Evolutionary conservation across 139 green algal species (phyloP), one percentile per base, ranked within the genome.

Genomic region (Chlamydomonas eustigma): DNA sequence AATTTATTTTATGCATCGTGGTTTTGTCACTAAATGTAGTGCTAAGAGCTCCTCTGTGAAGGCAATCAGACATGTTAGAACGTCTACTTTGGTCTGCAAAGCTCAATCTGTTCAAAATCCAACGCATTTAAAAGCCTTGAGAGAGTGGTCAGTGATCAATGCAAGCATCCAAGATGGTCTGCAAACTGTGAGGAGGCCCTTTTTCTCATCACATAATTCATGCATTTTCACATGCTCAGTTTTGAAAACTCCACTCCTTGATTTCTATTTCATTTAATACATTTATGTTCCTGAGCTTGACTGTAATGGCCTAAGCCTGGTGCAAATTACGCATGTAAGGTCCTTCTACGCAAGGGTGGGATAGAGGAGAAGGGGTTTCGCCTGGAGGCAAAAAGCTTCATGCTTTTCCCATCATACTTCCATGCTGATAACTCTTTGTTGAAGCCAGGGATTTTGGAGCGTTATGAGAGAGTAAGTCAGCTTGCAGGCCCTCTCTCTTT

Each of bases 261-360:
- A 65, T 58, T 12, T 12, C 44, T 58, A 18, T 58, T 12, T 12
- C 44, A 28, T 18, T 58, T 58, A 58, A 58, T n/a, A n/a, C n/a
- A 58, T 58, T 58, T 58, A 58, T 12, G 18, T 58, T 58, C 18
- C 12, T 28, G 18, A 58, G 18, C 18, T 58, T 18, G 18, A 18
- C 70, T n/a, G n/a, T n/a, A 6, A n/a, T 65, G 33, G 18, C 31
- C 31, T 35, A 22, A 32, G 18, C 18, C 6, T 35, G 6, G 28
- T 34, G 58, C 58, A 70, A 8, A 34, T 35, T 5, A 37, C 8
- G 6, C 58, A 24, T 28, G 5, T 5, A 79, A 92, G 87, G 75
- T 93, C 12, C 75, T 93, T 36, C 80, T 93, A 25, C 84, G 89
- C 33, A 93, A 93, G 75, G 89, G 89, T 8, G 89, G 89, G 64